Evolutionary conservation across 768 basidiomycete genomes (phyloP).

Genomic region (Amanita pallidorosea): DNA sequence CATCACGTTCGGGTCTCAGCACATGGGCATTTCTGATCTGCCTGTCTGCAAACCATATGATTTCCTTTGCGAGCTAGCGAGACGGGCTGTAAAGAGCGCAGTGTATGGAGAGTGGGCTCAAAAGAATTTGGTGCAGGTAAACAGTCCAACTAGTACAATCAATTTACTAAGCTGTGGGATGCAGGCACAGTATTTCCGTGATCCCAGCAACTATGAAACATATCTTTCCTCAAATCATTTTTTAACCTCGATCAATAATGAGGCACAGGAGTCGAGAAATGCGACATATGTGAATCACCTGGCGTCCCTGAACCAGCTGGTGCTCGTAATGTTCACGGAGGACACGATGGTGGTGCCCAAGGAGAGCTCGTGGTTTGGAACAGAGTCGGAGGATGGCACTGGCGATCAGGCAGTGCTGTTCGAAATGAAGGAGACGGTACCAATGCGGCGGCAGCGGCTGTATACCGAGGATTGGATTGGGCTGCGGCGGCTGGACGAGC

Average conservation of each 20-base stretch:
- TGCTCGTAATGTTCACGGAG: conserved; percentile 63
- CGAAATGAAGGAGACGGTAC: conserved; percentile 30
- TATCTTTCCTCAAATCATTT: conserved; percentile 59
- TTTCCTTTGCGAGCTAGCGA: conserved; percentile 57
- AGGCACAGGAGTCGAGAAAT: conserved; percentile 44
- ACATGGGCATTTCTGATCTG: conserved; percentile 78
- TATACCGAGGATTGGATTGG: conserved; percentile 82
- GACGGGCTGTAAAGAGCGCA: conserved; percentile 46
- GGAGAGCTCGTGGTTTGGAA: conserved; percentile 82
- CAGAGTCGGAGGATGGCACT: conserved; percentile 36
- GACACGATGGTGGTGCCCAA: conserved; percentile 78
- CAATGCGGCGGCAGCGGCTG: conserved; percentile 63
- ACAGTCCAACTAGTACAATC: not conserved
- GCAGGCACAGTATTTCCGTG: conserved; percentile 83
- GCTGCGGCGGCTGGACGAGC: conserved; percentile 56
- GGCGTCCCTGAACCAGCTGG: conserved; percentile 48
- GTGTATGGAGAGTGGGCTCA: conserved; percentile 76
- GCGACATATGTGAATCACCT: conserved; percentile 50
- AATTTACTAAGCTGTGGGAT: not conserved
- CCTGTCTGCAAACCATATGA: conserved; percentile 57
- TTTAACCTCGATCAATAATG: conserved; percentile 73
- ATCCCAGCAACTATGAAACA: conserved; percentile 43
- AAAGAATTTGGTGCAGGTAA: conserved; percentile 60
- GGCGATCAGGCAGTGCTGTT: not conserved
- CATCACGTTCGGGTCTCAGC: conserved; percentile 80